Evolutionary conservation across 306 rosid genomes (phyloP), one percentile per base, ranked within the genome.

Genomic region (Casuarina cunninghamiana): DNA sequence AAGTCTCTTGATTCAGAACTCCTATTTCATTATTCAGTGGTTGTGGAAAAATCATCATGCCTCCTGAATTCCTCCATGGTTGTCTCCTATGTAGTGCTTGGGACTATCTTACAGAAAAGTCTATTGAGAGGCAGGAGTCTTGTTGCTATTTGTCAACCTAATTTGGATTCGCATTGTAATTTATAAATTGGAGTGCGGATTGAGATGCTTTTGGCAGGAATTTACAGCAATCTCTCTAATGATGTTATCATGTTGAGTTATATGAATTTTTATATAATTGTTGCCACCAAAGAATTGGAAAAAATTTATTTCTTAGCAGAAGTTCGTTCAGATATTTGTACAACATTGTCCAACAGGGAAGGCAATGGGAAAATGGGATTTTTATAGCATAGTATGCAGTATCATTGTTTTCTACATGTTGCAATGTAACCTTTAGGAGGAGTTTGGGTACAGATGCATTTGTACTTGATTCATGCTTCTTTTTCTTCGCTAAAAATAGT

Each of bases 1-100:
- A 78, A 15, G 75, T 73, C 1, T 4, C 45, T 80, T 77, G n/a
- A 71, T 68, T 41, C 74, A 10, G 55, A 58, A 39, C 74, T 16
- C 32, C 3, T 48, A 44, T 44, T 79, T 44, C 41, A 74, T 75
- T 67, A 74, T 51, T 42, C 48, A 26, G 32, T 45, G 73, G 46
- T 79, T 77, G 71, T 65, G 15, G 43, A 10, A 10, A 73, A 54
- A 13, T 26, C 49, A 71, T 44, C 19, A 48, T 73, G 73, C 46
- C 69, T 15, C 12, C 10, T 3, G 43, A 9, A 44, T 67, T 42
- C n/a, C 9, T 67, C 48, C 48, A 39, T 15, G 6, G 2, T 65
- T 38, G 10, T 41, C 45, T 41, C 45, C 26, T 65, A 10, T 39
- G 13, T 44, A 16, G 49, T 65, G 49, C 46, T 5, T 38, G 17